These are phyloP conservation scores for Entomophthora muscae DNA, from an alignment of 371 early-diverging fungal genomes.

Conservation along the genomic window DNA sequence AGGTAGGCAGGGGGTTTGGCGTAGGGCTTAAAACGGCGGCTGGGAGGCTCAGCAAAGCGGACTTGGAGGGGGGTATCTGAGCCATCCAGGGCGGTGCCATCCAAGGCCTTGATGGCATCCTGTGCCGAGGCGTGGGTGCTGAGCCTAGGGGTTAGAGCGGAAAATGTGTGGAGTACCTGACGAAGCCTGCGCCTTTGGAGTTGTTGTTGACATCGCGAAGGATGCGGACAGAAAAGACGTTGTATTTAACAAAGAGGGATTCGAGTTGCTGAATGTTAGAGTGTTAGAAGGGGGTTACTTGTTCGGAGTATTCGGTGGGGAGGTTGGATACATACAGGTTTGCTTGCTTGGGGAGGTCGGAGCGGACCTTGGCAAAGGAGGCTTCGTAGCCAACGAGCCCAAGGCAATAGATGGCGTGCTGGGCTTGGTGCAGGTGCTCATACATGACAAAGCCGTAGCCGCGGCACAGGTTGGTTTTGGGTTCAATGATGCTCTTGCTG, in stretches of 20 bases:
- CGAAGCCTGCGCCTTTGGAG: slow-evolving; percentile 68
- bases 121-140: slow-evolving; percentile 43
- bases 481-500: slow-evolving; percentile 70
- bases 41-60: slow-evolving; percentile 74
- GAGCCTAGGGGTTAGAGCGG: slow-evolving; percentile 24
- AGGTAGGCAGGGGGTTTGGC: too few species aligned
- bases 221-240: slow-evolving; percentile 50
- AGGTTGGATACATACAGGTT: slow-evolving; percentile 68
- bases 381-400: slow-evolving; percentile 44
- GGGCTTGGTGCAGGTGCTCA: slow-evolving; percentile 44
- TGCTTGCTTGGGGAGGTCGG: slow-evolving; percentile 14
- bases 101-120: slow-evolving; percentile 45
- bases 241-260: slow-evolving; percentile 39
- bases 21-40: too few species aligned
- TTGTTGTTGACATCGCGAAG: slow-evolving; percentile 38
- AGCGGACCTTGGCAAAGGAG: slow-evolving; percentile 52
- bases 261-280: slow-evolving; percentile 24
- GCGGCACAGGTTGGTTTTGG: slow-evolving; percentile 60
- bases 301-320: slow-evolving; percentile 50
- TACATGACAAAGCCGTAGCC: slow-evolving; percentile 88
- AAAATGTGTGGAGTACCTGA: slow-evolving; percentile 22
- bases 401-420: slow-evolving; percentile 48
- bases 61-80: slow-evolving; percentile 49
- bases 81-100: slow-evolving; percentile 37
- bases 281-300: slow-evolving; percentile 19